Conservation (phyloP, 2,329 filamentous ascomycete genomes). For the Paramyrothecium sp. region DNA sequence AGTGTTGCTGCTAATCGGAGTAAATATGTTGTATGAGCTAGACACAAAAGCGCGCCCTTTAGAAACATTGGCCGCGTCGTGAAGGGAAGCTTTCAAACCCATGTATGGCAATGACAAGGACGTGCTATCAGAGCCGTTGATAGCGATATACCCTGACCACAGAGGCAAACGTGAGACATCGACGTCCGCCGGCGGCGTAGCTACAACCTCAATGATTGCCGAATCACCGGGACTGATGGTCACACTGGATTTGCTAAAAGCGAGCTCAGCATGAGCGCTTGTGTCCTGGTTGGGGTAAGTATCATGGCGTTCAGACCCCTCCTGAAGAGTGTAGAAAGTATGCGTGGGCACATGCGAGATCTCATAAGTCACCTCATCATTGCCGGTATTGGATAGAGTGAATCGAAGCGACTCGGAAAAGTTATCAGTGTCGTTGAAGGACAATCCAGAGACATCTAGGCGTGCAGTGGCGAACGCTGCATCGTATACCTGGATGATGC, state of each 20-base stretch:
- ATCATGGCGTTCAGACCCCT: background rate
- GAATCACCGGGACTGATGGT: background rate
- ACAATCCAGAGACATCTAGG: constrained; percentile 49
- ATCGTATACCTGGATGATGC: constrained; percentile 46
- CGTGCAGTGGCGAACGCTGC: constrained; percentile 50
- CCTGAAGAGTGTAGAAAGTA: constrained; percentile 46
- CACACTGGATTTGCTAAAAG: background rate
- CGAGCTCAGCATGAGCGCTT: background rate
- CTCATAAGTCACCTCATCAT: constrained; percentile 45
- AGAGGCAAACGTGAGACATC: constrained; percentile 27
- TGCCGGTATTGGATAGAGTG: constrained; percentile 50
- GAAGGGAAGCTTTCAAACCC: background rate
- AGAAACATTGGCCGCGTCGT: background rate
- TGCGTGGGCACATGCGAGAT: constrained; percentile 44
- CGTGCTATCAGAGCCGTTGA: constrained; percentile 15
- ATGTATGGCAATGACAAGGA: background rate
- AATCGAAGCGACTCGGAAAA: constrained; percentile 44
- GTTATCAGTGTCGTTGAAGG: constrained; percentile 59
- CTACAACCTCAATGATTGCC: background rate
- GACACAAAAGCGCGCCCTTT: background rate
- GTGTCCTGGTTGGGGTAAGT: background rate
- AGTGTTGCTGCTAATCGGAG: background rate
- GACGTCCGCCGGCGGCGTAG: constrained; percentile 10
- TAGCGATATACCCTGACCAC: constrained; percentile 30
- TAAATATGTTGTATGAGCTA: background rate